Conservation (phyloP, 1,284 basidiomycete genomes). For the Amylostereum areolatum region DNA sequence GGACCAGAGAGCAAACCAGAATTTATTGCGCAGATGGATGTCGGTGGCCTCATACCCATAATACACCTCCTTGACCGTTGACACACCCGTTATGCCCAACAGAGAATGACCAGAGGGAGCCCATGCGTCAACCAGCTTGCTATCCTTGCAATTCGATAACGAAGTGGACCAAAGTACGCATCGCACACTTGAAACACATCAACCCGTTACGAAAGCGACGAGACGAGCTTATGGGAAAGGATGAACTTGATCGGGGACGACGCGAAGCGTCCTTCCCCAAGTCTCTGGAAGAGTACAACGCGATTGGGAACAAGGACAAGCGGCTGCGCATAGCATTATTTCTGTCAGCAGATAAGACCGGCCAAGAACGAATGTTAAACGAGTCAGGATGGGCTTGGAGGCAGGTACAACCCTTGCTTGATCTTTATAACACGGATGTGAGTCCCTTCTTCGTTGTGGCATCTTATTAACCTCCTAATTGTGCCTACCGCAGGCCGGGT, state of each 20-base stretch:
- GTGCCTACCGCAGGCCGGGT: slow-evolving; percentile 10
- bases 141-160: slow-evolving; percentile 6
- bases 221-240: slow-evolving; percentile 20
- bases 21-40: no score
- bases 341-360: slow-evolving; percentile 29
- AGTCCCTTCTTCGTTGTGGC: slow-evolving; percentile 12
- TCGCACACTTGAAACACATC: slow-evolving; percentile 35
- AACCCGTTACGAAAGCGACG: slow-evolving; percentile 25
- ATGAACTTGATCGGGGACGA: slow-evolving; percentile 27
- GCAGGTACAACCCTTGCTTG: slow-evolving; percentile 34
- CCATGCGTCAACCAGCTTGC: no score
- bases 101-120: no score
- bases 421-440: slow-evolving; percentile 35
- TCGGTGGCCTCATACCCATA: no score
- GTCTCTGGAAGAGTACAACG: slow-evolving; percentile 37
- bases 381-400: slow-evolving; percentile 50
- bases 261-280: slow-evolving; percentile 46
- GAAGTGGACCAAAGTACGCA: slow-evolving; percentile 26
- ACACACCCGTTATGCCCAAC: no score
- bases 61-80: no score
- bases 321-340: slow-evolving; percentile 49
- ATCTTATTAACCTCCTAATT: slow-evolving; percentile 15
- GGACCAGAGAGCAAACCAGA: no score
- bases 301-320: slow-evolving; percentile 34
- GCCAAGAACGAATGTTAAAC: slow-evolving; percentile 41